These are phyloP conservation scores for Symmetrospora coprosmae DNA, from an alignment of 768 basidiomycete genomes.

Conservation along the genomic window DNA sequence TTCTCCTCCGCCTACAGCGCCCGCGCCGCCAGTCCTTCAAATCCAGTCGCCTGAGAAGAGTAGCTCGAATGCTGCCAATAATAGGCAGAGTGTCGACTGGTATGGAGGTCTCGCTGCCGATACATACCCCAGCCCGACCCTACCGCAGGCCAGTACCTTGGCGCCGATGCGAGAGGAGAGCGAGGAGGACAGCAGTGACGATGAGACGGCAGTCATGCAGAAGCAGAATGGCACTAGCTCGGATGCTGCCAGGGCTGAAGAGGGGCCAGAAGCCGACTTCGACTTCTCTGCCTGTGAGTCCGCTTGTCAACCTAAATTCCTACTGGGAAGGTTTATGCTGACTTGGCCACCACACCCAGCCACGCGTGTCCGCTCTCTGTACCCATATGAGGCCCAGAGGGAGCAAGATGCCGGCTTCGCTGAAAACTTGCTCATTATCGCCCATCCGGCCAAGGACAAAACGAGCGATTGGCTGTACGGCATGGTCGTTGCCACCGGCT, in stretches of 20 bases:
- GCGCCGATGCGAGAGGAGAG: conserved; percentile 39
- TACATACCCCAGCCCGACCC: conserved; percentile 33
- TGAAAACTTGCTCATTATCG: conserved; percentile 61
- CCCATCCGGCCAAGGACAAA: conserved; percentile 67
- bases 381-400: conserved; percentile 70
- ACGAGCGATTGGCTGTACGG: conserved; percentile 81
- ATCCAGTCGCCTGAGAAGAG: too few relatives aligned
- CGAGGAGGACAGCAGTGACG: conserved; percentile 48
- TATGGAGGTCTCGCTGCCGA: conserved; percentile 74
- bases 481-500: conserved; percentile 36
- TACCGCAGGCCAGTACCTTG: conserved; percentile 40
- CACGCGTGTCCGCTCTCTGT: conserved; percentile 62
- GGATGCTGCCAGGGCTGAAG: conserved; percentile 42
- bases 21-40: too few relatives aligned
- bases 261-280: conserved; percentile 37
- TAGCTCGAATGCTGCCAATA: conserved; percentile 36
- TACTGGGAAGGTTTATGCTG: not conserved
- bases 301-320: not conserved
- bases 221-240: conserved; percentile 19
- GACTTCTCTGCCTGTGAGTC: conserved; percentile 37
- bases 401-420: conserved; percentile 75
- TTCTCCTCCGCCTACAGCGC: too few relatives aligned
- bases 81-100: conserved; percentile 80
- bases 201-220: conserved; percentile 23
- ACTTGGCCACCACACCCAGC: too few relatives aligned